Evolutionary conservation across 202 grass and related monocot genomes (phyloP).

Genomic region (Zizania palustris): DNA sequence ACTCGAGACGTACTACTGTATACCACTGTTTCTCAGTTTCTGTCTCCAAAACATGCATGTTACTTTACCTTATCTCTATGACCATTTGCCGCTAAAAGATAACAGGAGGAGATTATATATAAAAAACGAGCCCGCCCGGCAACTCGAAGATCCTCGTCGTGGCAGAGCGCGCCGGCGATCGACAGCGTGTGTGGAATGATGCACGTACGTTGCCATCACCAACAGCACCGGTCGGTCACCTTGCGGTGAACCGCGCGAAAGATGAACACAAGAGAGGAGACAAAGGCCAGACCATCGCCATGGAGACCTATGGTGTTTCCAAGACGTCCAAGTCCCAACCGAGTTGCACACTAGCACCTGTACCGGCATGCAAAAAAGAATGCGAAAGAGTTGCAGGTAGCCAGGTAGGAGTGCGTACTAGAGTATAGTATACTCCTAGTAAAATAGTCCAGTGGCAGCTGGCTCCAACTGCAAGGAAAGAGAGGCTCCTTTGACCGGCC

Average conservation of each 20-base stretch:
- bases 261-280: neutral
- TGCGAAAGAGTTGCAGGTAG: neutral
- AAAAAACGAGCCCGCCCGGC: slow-evolving; percentile 18
- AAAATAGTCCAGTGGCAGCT: slow-evolving; percentile 51
- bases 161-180: slow-evolving; percentile 7
- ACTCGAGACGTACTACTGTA: too few species aligned
- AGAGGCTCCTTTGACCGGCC: slow-evolving; percentile 46
- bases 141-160: slow-evolving; percentile 3
- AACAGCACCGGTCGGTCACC: neutral
- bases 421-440: neutral
- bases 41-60: too few species aligned
- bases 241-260: slow-evolving; percentile 7
- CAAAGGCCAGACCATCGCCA: neutral
- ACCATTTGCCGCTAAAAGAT: neutral
- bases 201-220: neutral
- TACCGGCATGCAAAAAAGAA: neutral
- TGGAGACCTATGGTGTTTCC: neutral
- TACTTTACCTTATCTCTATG: slow-evolving; percentile 1
- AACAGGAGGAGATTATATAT: neutral
- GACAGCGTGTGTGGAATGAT: neutral
- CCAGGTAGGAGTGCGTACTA: neutral
- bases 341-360: neutral
- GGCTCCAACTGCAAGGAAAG: slow-evolving; percentile 40
- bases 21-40: too few species aligned
- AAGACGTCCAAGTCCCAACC: too few species aligned